Evolutionary conservation across 495 filamentous ascomycete genomes (phyloP), one percentile per base, ranked within the genome.

Genomic region (Cercophora scortea): DNA sequence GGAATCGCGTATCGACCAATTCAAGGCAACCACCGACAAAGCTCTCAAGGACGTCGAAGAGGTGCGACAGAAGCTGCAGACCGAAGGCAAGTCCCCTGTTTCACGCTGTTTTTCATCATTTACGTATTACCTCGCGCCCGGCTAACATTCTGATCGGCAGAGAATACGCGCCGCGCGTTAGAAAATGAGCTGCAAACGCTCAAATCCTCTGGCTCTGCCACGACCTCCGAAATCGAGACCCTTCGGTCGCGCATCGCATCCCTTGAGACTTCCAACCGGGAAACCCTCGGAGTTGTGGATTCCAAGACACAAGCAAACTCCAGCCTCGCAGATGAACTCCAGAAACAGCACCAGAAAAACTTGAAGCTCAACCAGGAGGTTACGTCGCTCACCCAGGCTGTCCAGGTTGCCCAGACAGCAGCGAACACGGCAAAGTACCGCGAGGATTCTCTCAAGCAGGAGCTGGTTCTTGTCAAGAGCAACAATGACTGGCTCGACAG

Each of bases 401-500:
- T 88, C 4, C 93, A 96, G 63, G 76, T 80, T 52, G 83, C 88
- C 6, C 86, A 90, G 54, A 88, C 89, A 16, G 78, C 86, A 2
- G 81, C 82, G 16, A 86, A 81, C 25, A 87, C 80, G 45, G 78
- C 87, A 48, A 90, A 88, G 51, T 95, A 95, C 72, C 85, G 87
- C 42, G 90, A 96, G 63, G 87, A 96, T 60, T 83, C 77, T 40
- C 74, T 96, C 17, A 83, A 92, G 63, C 90, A 95, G 61, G 91
- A 97, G 66, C 71, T 96, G 48, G 89, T 94, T 19, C 73, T 89
- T 18, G 80, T 90, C 12, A 89, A 89, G 62, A 85, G 82, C 55
- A 94, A 86, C 70, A 90, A 89, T 55, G 94, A 97, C 52, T 97
- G 89, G 86, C 83, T 90, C 44, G 89, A 94, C 53, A 80, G 75